Percentiles rank a stretch among this genome's conserved stretches.
Conservation (phyloP, 2,329 filamentous ascomycete species). For the Monosporascus sp. region DNA sequence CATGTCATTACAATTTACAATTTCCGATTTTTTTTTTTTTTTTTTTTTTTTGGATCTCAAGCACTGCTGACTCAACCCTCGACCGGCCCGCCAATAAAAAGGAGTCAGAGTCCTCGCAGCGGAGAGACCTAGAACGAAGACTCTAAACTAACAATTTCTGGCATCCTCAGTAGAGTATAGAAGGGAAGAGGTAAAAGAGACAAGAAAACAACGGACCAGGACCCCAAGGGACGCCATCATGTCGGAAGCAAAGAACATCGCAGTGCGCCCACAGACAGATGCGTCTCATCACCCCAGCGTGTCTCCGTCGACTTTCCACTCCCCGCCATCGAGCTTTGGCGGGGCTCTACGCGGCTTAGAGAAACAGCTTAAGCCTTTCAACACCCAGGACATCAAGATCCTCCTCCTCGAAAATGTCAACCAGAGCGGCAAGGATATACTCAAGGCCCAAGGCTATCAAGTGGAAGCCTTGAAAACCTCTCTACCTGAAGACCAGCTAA, state of each 20-base stretch:
- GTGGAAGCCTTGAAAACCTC: conserved; percentile 89
- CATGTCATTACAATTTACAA: background rate
- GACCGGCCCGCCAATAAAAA: background rate
- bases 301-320: conserved; percentile 72
- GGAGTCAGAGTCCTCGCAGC: background rate
- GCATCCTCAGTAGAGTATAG: background rate
- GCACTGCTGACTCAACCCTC: background rate
- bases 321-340: conserved; percentile 61
- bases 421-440: conserved; percentile 76
- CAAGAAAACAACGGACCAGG: background rate
- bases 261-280: conserved; percentile 27
- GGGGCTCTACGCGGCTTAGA: conserved; percentile 39
- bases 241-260: conserved; percentile 46
- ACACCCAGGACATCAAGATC: conserved; percentile 94
- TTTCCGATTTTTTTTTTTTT: background rate
- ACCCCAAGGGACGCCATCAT: conserved; percentile 20
- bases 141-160: background rate
- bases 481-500: conserved; percentile 84
- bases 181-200: background rate
- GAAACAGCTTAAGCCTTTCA: conserved; percentile 91
- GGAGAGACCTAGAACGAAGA: background rate
- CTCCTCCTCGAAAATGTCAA: conserved; percentile 95
- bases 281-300: conserved; percentile 58
- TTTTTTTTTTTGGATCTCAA: background rate
- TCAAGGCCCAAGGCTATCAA: conserved; percentile 85